Evolutionary conservation across 805 yeast species (phyloP).

Genomic region (Pichia cephalocereana): DNA sequence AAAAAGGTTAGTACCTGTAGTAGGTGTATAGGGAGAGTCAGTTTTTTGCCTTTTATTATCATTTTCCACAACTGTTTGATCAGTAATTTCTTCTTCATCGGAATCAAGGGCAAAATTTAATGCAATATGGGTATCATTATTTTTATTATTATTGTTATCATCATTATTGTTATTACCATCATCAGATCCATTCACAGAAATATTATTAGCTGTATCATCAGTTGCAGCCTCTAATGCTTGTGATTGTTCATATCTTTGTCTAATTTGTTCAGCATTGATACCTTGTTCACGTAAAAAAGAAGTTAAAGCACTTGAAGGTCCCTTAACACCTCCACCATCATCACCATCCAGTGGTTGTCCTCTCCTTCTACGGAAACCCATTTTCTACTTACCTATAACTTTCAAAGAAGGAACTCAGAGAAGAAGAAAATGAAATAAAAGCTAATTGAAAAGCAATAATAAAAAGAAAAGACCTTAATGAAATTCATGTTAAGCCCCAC

Average conservation of each 20-base stretch:
- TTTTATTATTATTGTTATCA: constrained; percentile 8
- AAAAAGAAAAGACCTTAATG: not conserved
- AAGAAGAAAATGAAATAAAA: not conserved
- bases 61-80: constrained; percentile 7
- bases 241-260: constrained; percentile 31
- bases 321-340: constrained; percentile 24
- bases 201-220: constrained; percentile 19
- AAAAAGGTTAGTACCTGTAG: constrained; percentile 21
- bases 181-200: constrained; percentile 10
- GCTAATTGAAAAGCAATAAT: too few species aligned
- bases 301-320: constrained; percentile 83
- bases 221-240: constrained; percentile 21
- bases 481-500: not conserved
- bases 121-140: constrained; percentile 16
- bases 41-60: constrained; percentile 12
- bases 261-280: constrained; percentile 71
- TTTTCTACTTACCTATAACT: not conserved
- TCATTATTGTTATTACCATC: constrained; percentile 7
- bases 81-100: constrained; percentile 7
- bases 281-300: constrained; percentile 86
- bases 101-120: constrained; percentile 7
- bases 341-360: not conserved
- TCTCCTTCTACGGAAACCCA: constrained; percentile 20
- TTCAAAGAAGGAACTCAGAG: not conserved
- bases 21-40: constrained; percentile 7